These are phyloP conservation scores for Drechslera avenae DNA, from an alignment of 2,329 filamentous ascomycete genomes.

Conservation along the genomic window DNA sequence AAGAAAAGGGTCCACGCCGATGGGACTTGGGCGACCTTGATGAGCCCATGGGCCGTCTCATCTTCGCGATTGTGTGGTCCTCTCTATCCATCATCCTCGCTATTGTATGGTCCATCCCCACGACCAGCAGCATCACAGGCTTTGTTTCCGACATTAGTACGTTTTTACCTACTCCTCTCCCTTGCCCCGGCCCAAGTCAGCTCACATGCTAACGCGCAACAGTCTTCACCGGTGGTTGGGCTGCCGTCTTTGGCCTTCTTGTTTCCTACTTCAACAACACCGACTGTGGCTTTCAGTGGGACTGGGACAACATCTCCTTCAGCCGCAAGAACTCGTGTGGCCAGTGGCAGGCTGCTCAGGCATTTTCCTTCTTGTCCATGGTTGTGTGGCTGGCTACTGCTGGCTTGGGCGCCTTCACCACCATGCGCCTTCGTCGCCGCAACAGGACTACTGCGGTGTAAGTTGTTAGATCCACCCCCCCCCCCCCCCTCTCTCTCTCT, in stretches of 20 bases:
- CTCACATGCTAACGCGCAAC: background rate
- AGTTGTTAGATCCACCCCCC: background rate
- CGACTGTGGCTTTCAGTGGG: conserved; percentile 38
- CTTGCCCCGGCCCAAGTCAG: background rate
- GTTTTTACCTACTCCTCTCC: background rate
- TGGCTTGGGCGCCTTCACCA: conserved; percentile 28
- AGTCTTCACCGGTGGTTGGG: conserved; percentile 72
- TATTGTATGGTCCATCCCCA: conserved; percentile 74
- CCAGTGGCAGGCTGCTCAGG: conserved; percentile 72
- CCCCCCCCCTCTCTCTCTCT: too few species aligned
- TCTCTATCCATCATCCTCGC: conserved; percentile 70
- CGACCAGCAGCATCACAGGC: conserved; percentile 68
- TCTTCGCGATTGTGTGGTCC: conserved; percentile 76
- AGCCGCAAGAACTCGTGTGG: conserved; percentile 59
- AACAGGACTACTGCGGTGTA: conserved; percentile 4
- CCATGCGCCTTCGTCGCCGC: conserved; percentile 22
- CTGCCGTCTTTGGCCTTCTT: conserved; percentile 53
- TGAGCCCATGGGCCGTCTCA: conserved; percentile 68
- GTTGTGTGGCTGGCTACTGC: conserved; percentile 70
- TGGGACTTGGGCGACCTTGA: too few species aligned
- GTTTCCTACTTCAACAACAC: conserved; percentile 33
- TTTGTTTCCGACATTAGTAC: conserved; percentile 69
- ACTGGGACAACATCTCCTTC: conserved; percentile 61
- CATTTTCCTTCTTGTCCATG: conserved; percentile 73
- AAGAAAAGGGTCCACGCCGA: too few species aligned